Evolutionary conservation across 345 rosid species (phyloP).

Genomic region (Passiflora organensis): DNA sequence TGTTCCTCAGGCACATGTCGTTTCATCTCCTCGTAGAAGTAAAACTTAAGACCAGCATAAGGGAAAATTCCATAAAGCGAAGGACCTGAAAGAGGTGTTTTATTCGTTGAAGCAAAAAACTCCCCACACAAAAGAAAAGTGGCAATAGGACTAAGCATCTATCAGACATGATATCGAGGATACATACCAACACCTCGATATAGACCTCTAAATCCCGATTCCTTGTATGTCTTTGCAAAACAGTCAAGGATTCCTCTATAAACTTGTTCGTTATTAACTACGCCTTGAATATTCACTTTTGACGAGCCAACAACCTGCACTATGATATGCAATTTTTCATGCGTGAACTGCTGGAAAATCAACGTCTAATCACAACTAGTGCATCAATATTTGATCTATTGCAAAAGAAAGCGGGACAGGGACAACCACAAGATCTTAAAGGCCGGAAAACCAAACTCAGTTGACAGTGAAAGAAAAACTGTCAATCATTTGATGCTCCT

Average conservation of each 20-base stretch:
- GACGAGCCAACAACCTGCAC: conserved; percentile 65
- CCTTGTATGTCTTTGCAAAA: conserved; percentile 64
- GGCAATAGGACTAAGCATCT: not conserved
- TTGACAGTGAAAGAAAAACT: not conserved
- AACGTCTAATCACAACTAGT: no score
- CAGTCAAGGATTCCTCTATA: conserved; percentile 79
- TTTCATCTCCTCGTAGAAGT: conserved; percentile 96
- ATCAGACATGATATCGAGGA: conserved; percentile 3
- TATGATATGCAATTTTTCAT: conserved; percentile 13
- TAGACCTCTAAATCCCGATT: conserved; percentile 72
- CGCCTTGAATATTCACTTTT: conserved; percentile 33
- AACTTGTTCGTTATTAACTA: conserved; percentile 35
- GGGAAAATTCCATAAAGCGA: conserved; percentile 94
- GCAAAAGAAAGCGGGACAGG: not conserved
- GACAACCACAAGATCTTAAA: not conserved
- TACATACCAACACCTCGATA: conserved; percentile 90
- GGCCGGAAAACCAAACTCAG: conserved; percentile 2
- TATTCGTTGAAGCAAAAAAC: conserved; percentile 13
- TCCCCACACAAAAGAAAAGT: conserved; percentile 2
- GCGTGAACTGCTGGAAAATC: no score
- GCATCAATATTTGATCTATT: not conserved
- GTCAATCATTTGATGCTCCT: not conserved
- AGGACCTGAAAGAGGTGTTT: conserved; percentile 53
- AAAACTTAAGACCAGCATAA: conserved; percentile 93
- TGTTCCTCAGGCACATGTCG: conserved; percentile 69